phyloP scores from a whole-genome alignment of 176 grass and related monocot genomes.

The Calamus simplicifolius region DNA sequence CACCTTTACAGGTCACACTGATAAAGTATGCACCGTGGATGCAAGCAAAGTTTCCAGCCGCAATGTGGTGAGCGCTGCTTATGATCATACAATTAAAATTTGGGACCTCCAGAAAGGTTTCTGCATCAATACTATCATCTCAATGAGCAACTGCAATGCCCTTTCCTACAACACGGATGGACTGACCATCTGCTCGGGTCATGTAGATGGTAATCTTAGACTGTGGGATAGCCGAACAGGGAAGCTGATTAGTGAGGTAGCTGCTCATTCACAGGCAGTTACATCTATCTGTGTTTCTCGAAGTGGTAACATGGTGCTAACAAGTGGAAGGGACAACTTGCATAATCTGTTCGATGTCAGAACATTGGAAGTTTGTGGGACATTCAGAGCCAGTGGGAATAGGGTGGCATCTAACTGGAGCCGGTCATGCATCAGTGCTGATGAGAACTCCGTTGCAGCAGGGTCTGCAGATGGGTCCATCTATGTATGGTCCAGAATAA shows the following conservation, averaged over 20 bases:
- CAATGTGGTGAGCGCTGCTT: slow-evolving; percentile 59
- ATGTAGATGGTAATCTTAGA: slow-evolving; percentile 82
- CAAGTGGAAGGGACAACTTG: slow-evolving; percentile 77
- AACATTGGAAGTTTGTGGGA: slow-evolving; percentile 80
- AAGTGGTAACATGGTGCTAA: slow-evolving; percentile 67
- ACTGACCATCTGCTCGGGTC: slow-evolving; percentile 79
- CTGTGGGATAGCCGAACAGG: slow-evolving; percentile 66
- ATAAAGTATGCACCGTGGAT: slow-evolving; percentile 84
- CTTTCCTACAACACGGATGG: slow-evolving; percentile 68
- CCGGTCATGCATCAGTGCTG: slow-evolving; percentile 73
- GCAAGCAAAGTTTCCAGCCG: slow-evolving; percentile 57
- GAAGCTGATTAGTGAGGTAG: slow-evolving; percentile 58
- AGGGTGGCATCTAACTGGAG: slow-evolving; percentile 51
- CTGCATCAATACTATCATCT: slow-evolving; percentile 90
- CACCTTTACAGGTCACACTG: slow-evolving; percentile 78
- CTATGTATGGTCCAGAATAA: slow-evolving; percentile 70
- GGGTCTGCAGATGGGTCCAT: slow-evolving; percentile 76
- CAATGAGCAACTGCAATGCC: slow-evolving; percentile 73
- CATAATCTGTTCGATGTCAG: slow-evolving; percentile 90
- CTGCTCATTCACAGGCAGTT: slow-evolving; percentile 57
- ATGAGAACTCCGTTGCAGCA: slow-evolving; percentile 64
- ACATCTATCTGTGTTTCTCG: slow-evolving; percentile 71
- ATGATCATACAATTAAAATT: slow-evolving; percentile 91
- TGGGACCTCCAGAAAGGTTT: slow-evolving; percentile 89
- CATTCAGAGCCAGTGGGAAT: slow-evolving; percentile 50